Evolutionary conservation across 176 grass and related monocot species (phyloP).

Genomic region (Olyra latifolia): DNA sequence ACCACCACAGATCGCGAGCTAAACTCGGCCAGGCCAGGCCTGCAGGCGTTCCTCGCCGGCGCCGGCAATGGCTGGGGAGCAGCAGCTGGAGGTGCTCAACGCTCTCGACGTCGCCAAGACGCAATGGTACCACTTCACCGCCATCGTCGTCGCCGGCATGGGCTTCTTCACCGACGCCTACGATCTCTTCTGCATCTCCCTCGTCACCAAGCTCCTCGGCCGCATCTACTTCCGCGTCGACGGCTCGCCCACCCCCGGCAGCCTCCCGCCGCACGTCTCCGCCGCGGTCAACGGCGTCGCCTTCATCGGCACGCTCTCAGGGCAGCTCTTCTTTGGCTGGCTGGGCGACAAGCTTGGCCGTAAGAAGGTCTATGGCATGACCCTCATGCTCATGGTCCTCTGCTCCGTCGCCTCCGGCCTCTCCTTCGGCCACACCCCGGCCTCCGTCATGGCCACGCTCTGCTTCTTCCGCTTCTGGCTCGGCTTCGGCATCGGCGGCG

Average conservation of each 20-base stretch:
- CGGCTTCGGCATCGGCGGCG: constrained; percentile 79
- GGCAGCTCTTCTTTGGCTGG: constrained; percentile 92
- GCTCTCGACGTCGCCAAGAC: constrained; percentile 67
- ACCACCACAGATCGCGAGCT: background rate
- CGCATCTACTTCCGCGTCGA: constrained; percentile 68
- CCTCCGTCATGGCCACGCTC: constrained; percentile 61
- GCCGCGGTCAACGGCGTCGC: constrained; percentile 73
- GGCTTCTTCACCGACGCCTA: constrained; percentile 94
- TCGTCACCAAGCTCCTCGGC: constrained; percentile 77
- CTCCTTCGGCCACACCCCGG: constrained; percentile 53
- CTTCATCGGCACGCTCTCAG: constrained; percentile 61
- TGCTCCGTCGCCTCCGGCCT: constrained; percentile 71
- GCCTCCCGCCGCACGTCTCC: constrained; percentile 53
- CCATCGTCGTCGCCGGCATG: constrained; percentile 81
- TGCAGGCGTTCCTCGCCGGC: background rate
- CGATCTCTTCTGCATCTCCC: constrained; percentile 82
- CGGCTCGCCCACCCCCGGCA: constrained; percentile 46
- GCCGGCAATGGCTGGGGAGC: constrained; percentile 35
- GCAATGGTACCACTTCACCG: constrained; percentile 81
- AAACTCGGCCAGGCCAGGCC: background rate
- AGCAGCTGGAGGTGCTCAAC: constrained; percentile 54
- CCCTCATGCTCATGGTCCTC: constrained; percentile 76
- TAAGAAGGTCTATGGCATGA: constrained; percentile 88
- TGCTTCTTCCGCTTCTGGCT: constrained; percentile 94
- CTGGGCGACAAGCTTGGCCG: constrained; percentile 85